These are phyloP conservation scores for Pichia membranifaciens DNA, from an alignment of 805 yeast species.

Conservation along the genomic window DNA sequence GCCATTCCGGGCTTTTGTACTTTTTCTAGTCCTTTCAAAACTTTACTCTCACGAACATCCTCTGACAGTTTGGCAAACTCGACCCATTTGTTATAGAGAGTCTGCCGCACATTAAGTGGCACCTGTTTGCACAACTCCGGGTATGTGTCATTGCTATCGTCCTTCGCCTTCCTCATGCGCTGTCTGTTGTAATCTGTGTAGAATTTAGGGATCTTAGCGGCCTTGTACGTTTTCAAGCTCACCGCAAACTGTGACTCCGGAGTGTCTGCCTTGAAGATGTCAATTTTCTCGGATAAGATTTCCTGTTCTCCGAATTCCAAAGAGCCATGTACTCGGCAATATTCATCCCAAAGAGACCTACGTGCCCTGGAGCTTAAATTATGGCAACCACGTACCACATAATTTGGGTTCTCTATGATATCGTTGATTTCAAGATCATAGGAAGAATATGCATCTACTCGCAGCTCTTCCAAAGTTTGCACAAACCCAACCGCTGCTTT, in stretches of 20 bases:
- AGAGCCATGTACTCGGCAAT: slow-evolving; percentile 5
- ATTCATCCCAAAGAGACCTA: slow-evolving; percentile 14
- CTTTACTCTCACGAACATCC: neutral
- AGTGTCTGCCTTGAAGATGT: neutral
- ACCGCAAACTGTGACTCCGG: slow-evolving; percentile 12
- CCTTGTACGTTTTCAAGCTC: slow-evolving; percentile 5
- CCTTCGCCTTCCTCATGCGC: neutral
- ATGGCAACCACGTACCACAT: slow-evolving; percentile 8
- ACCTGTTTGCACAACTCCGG: neutral
- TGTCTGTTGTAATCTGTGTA: slow-evolving; percentile 21
- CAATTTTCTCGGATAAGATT: no score
- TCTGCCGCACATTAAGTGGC: neutral
- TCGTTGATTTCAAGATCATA: slow-evolving; percentile 18
- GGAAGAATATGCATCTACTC: slow-evolving; percentile 15
- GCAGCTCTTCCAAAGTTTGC: slow-evolving; percentile 5
- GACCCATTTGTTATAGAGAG: neutral
- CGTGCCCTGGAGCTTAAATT: slow-evolving; percentile 15
- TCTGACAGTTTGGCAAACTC: neutral
- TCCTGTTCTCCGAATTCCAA: no score
- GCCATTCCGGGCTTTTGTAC: neutral
- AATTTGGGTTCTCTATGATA: slow-evolving; percentile 21
- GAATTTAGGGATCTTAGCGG: slow-evolving; percentile 15
- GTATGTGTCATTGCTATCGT: neutral
- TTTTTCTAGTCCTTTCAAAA: neutral
- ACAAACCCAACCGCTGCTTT: slow-evolving; percentile 5